Evolutionary conservation across 1,139 yeast genomes (phyloP).

Genomic region (Geotrichum bryndzae): DNA sequence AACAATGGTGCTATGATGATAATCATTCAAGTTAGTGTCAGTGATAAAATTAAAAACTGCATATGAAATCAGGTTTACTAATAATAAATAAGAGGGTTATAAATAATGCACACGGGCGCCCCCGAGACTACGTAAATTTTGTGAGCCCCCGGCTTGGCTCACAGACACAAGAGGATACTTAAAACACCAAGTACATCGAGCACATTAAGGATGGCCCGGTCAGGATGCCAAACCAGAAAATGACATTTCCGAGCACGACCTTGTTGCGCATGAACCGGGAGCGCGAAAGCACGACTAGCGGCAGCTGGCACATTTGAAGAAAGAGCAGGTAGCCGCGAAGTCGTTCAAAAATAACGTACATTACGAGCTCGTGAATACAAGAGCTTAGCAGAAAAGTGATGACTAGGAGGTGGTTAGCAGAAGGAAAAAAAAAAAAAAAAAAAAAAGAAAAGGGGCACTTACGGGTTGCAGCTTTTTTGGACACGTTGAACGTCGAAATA

Average conservation of each 20-base stretch:
- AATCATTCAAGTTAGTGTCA: too few species aligned
- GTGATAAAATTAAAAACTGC: too few species aligned
- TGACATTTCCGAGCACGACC: conserved; percentile 64
- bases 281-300: conserved; percentile 37
- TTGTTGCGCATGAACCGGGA: conserved; percentile 45
- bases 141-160: background rate
- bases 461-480: conserved; percentile 59
- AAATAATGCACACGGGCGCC: background rate
- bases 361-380: conserved; percentile 81
- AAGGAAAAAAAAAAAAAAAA: background rate
- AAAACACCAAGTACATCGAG: conserved; percentile 74
- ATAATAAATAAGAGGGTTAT: background rate
- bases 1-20: background rate
- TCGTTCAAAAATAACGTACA: conserved; percentile 79
- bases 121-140: background rate
- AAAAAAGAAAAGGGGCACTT: conserved; percentile 1
- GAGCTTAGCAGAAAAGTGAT: conserved; percentile 79
- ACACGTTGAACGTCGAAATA: conserved; percentile 65
- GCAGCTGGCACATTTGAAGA: conserved; percentile 73
- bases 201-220: conserved; percentile 88
- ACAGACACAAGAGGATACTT: conserved; percentile 11
- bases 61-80: background rate
- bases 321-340: conserved; percentile 72
- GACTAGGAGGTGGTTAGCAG: conserved; percentile 28
- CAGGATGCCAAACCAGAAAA: conserved; percentile 90